Base-by-base conservation (phyloP, 305 asterid species). In the Petunia hybrid region DNA sequence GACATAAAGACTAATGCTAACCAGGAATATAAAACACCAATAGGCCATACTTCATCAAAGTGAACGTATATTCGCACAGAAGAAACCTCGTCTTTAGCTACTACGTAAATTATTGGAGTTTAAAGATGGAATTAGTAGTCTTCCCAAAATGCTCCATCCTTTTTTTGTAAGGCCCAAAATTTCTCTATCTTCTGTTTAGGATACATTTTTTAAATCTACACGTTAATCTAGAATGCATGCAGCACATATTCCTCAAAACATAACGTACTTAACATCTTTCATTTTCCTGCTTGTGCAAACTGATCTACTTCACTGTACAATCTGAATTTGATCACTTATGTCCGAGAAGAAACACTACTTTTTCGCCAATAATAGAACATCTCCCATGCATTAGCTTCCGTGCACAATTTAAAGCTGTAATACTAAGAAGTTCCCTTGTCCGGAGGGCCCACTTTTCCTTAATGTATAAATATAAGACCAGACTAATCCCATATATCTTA, bases 181-280 rank as follows among this genome's bases (percentile, higher is more conserved):
- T 41, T 53, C 74, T 41, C 53, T 13, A 41, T 67, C 74, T 67
- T 41, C 74, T 67, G 64, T 59, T 16, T 16, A 59, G 64, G 36
- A 59, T 59, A 16, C 5, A 3, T 14, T 1, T 6, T 12, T 38
- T 39, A 39, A 64, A 64, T 38, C 9, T 38, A 38, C 5, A 64
- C 36, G 70, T 64, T 64, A 61, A 64, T 64, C 2, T 38, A 64
- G 22, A 64, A 43, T 38, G 12, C 16, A 63, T 64, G 70, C 46
- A 64, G 9, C 70, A 64, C 70, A 64, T 13, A 64, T 64, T 64
- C 8, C 45, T 36, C 70, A 38, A 5, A 22, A 38, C 4, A 64
- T 22, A 12, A 38, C 70, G 38, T 1, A 64, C 45, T 38, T 38
- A 14, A 12, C 22, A 64, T 38, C 70, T 38, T 64, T 36, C 13